Evolutionary conservation across 129 eudicot species (phyloP).

Genomic region (Chrysanthemum makinoi): DNA sequence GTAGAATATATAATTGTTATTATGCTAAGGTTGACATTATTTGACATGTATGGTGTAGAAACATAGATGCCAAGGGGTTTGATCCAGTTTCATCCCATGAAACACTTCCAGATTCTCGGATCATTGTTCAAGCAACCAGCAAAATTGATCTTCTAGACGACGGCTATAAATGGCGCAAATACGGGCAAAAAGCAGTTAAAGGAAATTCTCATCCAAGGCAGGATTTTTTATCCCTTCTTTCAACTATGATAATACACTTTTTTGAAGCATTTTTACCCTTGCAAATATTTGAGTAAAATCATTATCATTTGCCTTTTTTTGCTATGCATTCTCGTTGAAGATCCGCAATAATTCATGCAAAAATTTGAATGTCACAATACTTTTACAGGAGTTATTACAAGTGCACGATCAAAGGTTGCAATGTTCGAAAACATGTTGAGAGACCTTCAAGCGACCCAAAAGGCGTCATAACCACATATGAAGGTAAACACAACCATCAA

Average conservation of each 20-base stretch:
- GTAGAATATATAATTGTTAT: no score
- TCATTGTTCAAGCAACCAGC: constrained; percentile 16
- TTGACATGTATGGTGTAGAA: constrained; percentile 34
- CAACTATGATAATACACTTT: neutral
- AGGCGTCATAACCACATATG: constrained; percentile 82
- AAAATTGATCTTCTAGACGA: constrained; percentile 32
- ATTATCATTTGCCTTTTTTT: no score
- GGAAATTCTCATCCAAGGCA: constrained; percentile 29
- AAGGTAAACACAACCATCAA: constrained; percentile 87
- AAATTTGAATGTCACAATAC: no score
- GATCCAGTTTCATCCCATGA: constrained; percentile 41
- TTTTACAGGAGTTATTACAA: constrained; percentile 84
- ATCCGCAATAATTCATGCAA: neutral
- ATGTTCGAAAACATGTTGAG: constrained; percentile 80
- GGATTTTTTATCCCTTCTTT: neutral
- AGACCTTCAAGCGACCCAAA: constrained; percentile 88
- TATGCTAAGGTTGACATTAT: no score
- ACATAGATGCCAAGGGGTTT: constrained; percentile 38
- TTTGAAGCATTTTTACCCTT: neutral
- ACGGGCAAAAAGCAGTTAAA: constrained; percentile 27
- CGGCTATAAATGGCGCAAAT: constrained; percentile 30
- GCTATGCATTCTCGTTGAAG: neutral
- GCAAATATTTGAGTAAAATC: neutral
- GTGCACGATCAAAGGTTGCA: constrained; percentile 79
- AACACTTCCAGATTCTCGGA: constrained; percentile 36